Conservation (phyloP, 1,284 basidiomycete species). For the Naganishia cerealis region DNA sequence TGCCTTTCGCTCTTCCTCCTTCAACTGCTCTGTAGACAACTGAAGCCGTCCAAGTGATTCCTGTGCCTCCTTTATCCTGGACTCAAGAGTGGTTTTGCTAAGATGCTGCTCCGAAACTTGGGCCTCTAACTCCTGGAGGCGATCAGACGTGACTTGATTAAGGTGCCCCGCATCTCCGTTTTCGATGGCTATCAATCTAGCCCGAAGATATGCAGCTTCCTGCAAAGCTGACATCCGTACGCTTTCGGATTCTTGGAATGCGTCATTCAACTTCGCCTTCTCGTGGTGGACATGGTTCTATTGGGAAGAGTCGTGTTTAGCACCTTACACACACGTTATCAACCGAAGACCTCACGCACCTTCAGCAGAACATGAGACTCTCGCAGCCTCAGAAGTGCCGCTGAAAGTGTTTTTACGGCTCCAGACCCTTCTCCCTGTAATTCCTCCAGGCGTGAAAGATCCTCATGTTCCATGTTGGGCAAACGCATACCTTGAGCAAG, state of each 20-base stretch:
- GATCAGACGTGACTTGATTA: conserved; percentile 74
- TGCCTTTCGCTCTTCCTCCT: conserved; percentile 77
- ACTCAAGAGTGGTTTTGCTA: conserved; percentile 64
- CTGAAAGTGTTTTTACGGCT: neutral
- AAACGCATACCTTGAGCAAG: conserved; percentile 9
- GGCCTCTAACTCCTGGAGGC: conserved; percentile 74
- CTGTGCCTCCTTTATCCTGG: conserved; percentile 61
- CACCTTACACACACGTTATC: conserved; percentile 19
- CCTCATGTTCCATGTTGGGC: conserved; percentile 57
- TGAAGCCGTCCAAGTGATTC: conserved; percentile 74
- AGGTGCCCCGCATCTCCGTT: conserved; percentile 66
- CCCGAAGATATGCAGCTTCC: conserved; percentile 94
- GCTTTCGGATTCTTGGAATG: conserved; percentile 76
- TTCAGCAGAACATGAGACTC: conserved; percentile 84
- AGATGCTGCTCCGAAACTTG: conserved; percentile 65
- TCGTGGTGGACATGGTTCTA: conserved; percentile 47
- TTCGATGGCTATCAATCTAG: conserved; percentile 86
- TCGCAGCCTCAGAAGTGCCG: conserved; percentile 70
- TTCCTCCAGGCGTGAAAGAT: conserved; percentile 52
- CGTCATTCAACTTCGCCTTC: conserved; percentile 64
- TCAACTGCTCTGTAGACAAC: conserved; percentile 73
- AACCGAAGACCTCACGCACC: conserved; percentile 58
- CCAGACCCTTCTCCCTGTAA: conserved; percentile 37
- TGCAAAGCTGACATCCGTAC: conserved; percentile 77
- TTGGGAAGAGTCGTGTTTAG: conserved; percentile 4